A percentile compares a stretch with the other conserved stretches of the same genome.
phyloP scores from a whole-genome alignment of 192 early-diverging fungal genomes.

The Geranomyces michiganensis region DNA sequence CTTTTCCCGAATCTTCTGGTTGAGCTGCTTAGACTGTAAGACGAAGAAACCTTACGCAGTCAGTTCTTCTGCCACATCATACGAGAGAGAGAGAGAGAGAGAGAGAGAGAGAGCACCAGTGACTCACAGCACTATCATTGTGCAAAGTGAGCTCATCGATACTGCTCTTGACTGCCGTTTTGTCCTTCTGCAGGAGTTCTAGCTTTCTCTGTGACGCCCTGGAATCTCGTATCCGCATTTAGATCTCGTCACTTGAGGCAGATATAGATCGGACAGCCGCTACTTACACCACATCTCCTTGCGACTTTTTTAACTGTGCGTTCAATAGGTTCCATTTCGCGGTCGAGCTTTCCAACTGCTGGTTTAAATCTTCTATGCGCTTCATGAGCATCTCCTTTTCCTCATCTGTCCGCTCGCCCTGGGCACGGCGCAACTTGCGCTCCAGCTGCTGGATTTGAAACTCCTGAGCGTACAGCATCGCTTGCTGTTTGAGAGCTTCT shows the following conservation, averaged over 20 bases:
- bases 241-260: too few relatives aligned
- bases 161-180: conserved; percentile 39
- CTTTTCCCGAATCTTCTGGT: conserved; percentile 54
- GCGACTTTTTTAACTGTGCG: conserved; percentile 59
- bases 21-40: conserved; percentile 52
- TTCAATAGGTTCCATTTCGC: conserved; percentile 50
- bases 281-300: conserved; percentile 57
- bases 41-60: neutral
- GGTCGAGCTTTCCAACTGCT: conserved; percentile 47
- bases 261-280: neutral
- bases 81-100: neutral
- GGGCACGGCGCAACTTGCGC: conserved; percentile 58
- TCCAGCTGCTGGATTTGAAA: conserved; percentile 67
- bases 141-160: conserved; percentile 65
- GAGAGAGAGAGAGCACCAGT: neutral
- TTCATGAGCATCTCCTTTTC: conserved; percentile 58
- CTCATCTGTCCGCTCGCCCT: conserved; percentile 67
- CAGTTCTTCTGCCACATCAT: neutral
- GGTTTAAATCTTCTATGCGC: conserved; percentile 52
- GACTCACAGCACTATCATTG: conserved; percentile 57
- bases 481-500: conserved; percentile 60
- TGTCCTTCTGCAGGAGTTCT: conserved; percentile 53
- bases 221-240: too few relatives aligned
- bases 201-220: conserved; percentile 39
- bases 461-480: conserved; percentile 60